Evolutionary conservation across 306 rosid genomes (phyloP), one percentile per base, ranked within the genome.

Genomic region (Casuarina equisetifolia): DNA sequence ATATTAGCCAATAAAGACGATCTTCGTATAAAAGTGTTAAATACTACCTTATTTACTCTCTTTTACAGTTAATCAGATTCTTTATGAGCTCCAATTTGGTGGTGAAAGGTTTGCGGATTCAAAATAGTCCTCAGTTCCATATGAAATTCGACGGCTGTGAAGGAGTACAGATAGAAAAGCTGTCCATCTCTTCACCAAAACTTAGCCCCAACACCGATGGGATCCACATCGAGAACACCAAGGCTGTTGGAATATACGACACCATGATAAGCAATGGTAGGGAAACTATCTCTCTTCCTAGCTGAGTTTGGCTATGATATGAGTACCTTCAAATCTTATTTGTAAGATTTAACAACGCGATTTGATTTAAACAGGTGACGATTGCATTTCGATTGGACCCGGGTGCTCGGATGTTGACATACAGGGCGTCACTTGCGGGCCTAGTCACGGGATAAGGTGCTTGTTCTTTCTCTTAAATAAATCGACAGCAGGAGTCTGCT

Each of bases 131-230:
- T 11, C 74, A 78, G 84, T 91, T 95, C 84, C 99, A 95, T 78
- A 87, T 95, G 87, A 95, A 90, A 79, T 92, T 95, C 13, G 96
- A 95, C 40, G 99, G 97, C 10, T 95, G 97, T 64, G 86, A 92
- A 85, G 97, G 92, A 74, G 97, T 95, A 35, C 69, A 79, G 2
- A 91, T 95, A 12, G 88, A 95, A 2, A 70, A 78, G 82, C 54
- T 95, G 66, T 87, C 86, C 12, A 91, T 95, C 77, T 92, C 93
- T 72, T 89, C 99, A 1, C 99, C 99, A 0, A 90, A 91, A 82
- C 97, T 95, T 9, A 95, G 99, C 80, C 99, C 99, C 36, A 95
- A 95, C 64, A 95, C 97, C 2, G 99, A 95, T 80, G 99, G 99
- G 70, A 92, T 95, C 63, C 99, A 95, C 85, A 66, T 95, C 9